Percentiles rank a stretch among this genome's conserved stretches.
Conservation (phyloP, 768 basidiomycete species). For the Exsudoporus frostii region DNA sequence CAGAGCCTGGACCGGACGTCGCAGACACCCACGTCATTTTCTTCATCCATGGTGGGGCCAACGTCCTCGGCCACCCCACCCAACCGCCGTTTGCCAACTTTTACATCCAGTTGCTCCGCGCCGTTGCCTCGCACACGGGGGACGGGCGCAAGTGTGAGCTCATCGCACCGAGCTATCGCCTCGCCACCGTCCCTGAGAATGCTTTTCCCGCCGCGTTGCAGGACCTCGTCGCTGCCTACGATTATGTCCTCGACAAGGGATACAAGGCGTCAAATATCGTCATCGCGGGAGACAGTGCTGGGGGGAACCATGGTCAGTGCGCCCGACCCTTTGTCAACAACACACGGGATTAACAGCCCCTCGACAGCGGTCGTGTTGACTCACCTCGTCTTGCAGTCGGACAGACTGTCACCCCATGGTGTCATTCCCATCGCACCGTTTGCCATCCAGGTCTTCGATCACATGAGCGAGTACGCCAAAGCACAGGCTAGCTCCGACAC, state of each 20-base stretch:
- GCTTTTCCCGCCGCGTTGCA: constrained; percentile 22
- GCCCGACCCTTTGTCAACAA: too few species aligned
- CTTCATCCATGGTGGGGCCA: constrained; percentile 24
- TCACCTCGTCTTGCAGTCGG: constrained; percentile 49
- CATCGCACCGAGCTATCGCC: constrained; percentile 23
- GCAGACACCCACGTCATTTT: constrained; percentile 18
- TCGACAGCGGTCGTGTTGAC: constrained; percentile 20
- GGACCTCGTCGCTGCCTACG: constrained; percentile 25
- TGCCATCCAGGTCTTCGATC: not conserved
- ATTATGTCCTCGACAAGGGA: constrained; percentile 23
- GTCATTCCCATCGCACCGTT: constrained; percentile 55
- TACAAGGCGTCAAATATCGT: constrained; percentile 20
- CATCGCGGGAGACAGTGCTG: constrained; percentile 26
- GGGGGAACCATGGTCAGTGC: constrained; percentile 23
- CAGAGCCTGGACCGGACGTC: not conserved
- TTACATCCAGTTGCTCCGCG: constrained; percentile 10
- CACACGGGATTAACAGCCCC: not conserved
- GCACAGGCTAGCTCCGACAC: not conserved
- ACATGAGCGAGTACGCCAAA: not conserved
- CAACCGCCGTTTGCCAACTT: not conserved
- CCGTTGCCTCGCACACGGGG: not conserved
- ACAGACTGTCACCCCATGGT: constrained; percentile 45
- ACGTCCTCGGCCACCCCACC: constrained; percentile 18
- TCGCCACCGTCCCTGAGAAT: constrained; percentile 24
- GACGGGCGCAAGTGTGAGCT: constrained; percentile 6